Conservation (phyloP, 345 rosid genomes). For the Lepidium didymum region DNA sequence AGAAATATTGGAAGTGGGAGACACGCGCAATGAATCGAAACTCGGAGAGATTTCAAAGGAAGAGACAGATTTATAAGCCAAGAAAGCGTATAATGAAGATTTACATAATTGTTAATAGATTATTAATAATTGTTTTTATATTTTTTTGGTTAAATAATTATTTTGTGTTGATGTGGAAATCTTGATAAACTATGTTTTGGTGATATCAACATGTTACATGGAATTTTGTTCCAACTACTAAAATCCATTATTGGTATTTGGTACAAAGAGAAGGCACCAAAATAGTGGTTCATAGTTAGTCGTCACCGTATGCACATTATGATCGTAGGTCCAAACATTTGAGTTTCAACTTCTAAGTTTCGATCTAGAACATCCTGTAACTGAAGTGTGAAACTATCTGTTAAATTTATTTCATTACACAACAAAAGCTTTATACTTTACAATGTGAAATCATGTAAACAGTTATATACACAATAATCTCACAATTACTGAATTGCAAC, state of each 20-base stretch:
- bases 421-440: conserved; percentile 3
- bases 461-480: conserved; percentile 10
- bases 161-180: too few relatives aligned
- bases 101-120: too few relatives aligned
- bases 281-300: not conserved
- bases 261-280: not conserved
- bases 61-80: not conserved
- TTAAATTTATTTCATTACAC: not conserved
- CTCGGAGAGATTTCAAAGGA: not conserved
- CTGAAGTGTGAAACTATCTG: not conserved
- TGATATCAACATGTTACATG: not conserved
- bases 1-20: not conserved
- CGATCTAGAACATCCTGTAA: not conserved
- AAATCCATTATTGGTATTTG: conserved; percentile 13
- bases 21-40: not conserved
- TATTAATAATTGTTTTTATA: too few relatives aligned
- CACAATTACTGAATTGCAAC: conserved; percentile 1
- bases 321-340: conserved; percentile 3
- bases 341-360: not conserved
- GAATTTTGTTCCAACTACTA: conserved; percentile 12
- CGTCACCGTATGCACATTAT: not conserved
- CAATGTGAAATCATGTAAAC: conserved; percentile 6
- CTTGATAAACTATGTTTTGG: too few relatives aligned
- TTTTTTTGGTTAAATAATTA: not conserved
- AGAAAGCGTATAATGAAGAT: too few relatives aligned